Base-by-base conservation (phyloP, 495 filamentous ascomycete genomes). In the Sabuloglossum arenarium region DNA sequence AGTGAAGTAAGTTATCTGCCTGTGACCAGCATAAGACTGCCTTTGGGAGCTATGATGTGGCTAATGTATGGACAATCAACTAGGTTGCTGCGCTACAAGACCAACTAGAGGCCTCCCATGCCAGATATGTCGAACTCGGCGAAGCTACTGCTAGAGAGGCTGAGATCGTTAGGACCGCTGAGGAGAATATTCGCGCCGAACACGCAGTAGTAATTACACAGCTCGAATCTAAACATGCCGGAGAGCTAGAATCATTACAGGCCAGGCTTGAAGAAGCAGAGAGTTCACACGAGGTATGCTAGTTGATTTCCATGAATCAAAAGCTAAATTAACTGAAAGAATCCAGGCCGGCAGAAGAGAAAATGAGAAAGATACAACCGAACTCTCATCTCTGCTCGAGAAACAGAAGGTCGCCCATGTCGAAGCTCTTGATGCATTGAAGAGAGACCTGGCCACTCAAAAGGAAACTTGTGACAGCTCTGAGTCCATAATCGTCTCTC, bases 151-250 rank as follows among this genome's bases (percentile, higher is more conserved):
- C 25, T 1, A 24, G 21, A 25, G 45, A 49, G 23, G 21, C 45
- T 49, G 45, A 49, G 23, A n/a, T 49, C 1, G 14, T 49, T 10
- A 49, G 23, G 25, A n/a, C 52, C 23, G 52, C 52, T 6, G 29
- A 32, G 21, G 29, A 54, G 23, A 28, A 32, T n/a, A 39, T 32
- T 12, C 52, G 32, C 11, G 27, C 52, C n/a, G 52, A 54, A 23
- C 52, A 54, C 16, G 52, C 28, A n/a, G 52, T 24, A 29, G 19
- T 54, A n/a, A n/a, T 54, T 32, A 4, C 21, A 24, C 1, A 11
- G 23, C 52, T 54, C 6, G 9, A 54, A 54, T 54, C 52, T 39
- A 54, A 54, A 24, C 52, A 54, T 31, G 27, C 52, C 11, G 27
- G 21, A 21, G 52, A 32, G 23, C 24, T 54, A 19, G 52, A 32